Conservation (phyloP, 208 protist species). For the Leishmania amazonensis region DNA sequence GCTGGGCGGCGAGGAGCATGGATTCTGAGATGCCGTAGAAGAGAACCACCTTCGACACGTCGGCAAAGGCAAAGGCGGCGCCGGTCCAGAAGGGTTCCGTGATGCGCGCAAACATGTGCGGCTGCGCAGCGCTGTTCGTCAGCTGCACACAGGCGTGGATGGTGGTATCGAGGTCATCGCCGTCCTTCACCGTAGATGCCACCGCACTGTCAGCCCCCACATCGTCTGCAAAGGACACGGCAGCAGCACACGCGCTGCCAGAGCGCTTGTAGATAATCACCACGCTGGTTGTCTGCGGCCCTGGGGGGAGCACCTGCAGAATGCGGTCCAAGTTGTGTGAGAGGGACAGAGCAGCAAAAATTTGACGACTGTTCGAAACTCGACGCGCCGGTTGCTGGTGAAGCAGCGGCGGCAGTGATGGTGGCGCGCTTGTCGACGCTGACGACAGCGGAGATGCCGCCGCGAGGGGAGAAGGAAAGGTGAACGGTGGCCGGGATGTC, state of each 20-base stretch:
- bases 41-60: constrained; percentile 15
- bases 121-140: constrained; percentile 13
- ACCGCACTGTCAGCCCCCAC: neutral
- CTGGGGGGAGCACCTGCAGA: constrained; percentile 52
- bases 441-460: neutral
- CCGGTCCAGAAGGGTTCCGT: constrained; percentile 23
- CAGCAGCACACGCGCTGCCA: neutral
- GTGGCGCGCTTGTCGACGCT: neutral
- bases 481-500: neutral
- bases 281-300: constrained; percentile 47
- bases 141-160: constrained; percentile 1
- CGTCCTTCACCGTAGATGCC: neutral
- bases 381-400: constrained; percentile 1
- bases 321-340: constrained; percentile 69
- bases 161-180: constrained; percentile 2
- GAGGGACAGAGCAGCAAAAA: constrained; percentile 65
- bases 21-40: constrained; percentile 37
- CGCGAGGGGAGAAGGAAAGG: neutral
- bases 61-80: constrained; percentile 12
- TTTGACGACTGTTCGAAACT: constrained; percentile 29
- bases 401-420: neutral
- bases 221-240: neutral
- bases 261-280: constrained; percentile 38
- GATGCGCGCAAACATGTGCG: constrained; percentile 9
- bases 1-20: constrained; percentile 26